These are phyloP conservation scores for Penicillium longicatenatum DNA, from an alignment of 495 filamentous ascomycete genomes.

Conservation along the genomic window DNA sequence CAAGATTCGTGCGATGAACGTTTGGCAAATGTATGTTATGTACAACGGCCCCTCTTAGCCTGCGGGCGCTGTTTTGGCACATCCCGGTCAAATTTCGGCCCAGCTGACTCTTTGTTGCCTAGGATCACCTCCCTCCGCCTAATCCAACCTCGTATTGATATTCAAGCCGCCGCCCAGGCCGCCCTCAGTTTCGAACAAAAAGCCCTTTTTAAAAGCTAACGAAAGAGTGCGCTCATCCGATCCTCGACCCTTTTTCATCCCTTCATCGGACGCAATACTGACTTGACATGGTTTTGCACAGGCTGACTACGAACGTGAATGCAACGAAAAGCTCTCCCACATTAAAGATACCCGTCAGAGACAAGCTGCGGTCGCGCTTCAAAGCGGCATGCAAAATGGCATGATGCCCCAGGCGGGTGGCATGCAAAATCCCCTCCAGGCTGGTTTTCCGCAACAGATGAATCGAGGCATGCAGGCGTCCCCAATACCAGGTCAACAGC, in stretches of 20 bases:
- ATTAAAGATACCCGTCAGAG: conserved; percentile 49
- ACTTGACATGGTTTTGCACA: conserved; percentile 18
- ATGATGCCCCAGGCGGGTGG: conserved; percentile 48
- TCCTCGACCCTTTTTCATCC: background rate
- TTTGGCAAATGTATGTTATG: conserved; percentile 50
- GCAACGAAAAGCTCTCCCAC: conserved; percentile 49
- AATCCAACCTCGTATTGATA: conserved; percentile 49
- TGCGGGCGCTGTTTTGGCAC: background rate
- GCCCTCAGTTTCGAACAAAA: conserved; percentile 53
- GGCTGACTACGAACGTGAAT: conserved; percentile 51
- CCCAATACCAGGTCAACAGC: conserved; percentile 47
- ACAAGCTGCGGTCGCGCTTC: conserved; percentile 44
- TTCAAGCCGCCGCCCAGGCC: conserved; percentile 41
- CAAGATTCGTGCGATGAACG: conserved; percentile 41
- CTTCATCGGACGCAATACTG: background rate
- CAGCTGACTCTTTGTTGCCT: background rate
- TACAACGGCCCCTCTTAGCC: conserved; percentile 1
- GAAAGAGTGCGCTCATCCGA: conserved; percentile 41
- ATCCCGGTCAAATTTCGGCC: background rate
- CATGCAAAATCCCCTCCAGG: conserved; percentile 42
- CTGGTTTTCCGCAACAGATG: conserved; percentile 53
- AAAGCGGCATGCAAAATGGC: conserved; percentile 31
- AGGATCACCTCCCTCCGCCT: conserved; percentile 54
- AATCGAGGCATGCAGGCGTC: conserved; percentile 56
- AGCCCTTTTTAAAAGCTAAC: conserved; percentile 46